Base-by-base conservation (phyloP, 768 basidiomycete species). In the Lactifluus rugatus region DNA sequence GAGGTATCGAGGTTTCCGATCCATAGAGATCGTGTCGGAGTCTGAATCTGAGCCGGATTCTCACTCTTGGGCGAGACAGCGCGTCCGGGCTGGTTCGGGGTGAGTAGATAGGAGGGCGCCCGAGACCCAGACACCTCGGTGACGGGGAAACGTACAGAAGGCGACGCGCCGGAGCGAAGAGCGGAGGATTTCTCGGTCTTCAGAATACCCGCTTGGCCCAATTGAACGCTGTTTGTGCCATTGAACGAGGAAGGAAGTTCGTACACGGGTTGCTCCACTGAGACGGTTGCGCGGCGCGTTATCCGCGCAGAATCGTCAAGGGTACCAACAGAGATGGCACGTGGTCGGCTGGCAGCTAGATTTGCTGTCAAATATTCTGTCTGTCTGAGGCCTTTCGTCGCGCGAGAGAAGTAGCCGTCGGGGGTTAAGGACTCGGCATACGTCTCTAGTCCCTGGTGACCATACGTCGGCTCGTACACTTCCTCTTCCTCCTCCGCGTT, bases 1-100 rank as follows among this genome's bases (percentile, higher is more conserved):
- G 87, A 88, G 64, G 89, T 90, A 71, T 97, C 96, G 50, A 99
- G 76, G 72, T 98, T 98, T 49, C 96, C 96, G 68, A 99, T 96
- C 95, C 96, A 99, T 28, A 99, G 76, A 34, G 92, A 94, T 51
- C 96, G 85, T 11, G 95, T 95, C 36, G 96, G 95, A 41, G 91
- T 87, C 73, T 97, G 94, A 54, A 85, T 81, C 67, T 93, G 89
- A 13, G 83, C 81, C 36, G 81, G 76, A 44, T 80, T 77, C 71
- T 91, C 88, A 39, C 84, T 78, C 70, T 91, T 93, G 23, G 90
- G 90, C 13, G 90, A 92, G 54, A 87, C 74, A n/a, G 88, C 83
- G 50, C 88, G 82, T 66, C 81, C 87, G 66, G 84, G 81, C 26
- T 78, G 77, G 47, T 77, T 57, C 26, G 86, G 85, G 10, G 88